Conservation (phyloP, 495 filamentous ascomycete genomes). For the Penicillium ochrochloron region DNA sequence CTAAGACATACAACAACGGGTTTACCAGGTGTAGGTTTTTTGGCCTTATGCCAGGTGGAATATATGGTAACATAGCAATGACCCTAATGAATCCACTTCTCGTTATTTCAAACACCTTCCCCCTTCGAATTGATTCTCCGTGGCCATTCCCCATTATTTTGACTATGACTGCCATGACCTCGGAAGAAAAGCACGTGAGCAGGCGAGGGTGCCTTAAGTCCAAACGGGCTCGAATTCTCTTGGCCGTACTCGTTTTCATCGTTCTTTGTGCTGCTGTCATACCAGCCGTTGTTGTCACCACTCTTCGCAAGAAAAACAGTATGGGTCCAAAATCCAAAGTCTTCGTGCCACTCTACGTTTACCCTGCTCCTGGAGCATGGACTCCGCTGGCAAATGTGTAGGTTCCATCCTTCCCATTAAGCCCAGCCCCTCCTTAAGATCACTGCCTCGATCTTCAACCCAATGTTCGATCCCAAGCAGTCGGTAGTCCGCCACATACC, state of each 20-base stretch:
- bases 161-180: conserved; percentile 30
- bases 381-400: conserved; percentile 52
- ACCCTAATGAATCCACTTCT: conserved; percentile 28
- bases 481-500: conserved; percentile 27
- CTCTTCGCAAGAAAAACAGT: conserved; percentile 39
- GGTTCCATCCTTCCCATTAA: conserved; percentile 33
- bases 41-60: conserved; percentile 4
- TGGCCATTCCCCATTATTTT: conserved; percentile 8
- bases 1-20: conserved; percentile 9
- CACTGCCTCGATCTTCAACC: conserved; percentile 17
- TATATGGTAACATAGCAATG: conserved; percentile 17
- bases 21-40: conserved; percentile 7
- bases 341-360: conserved; percentile 61
- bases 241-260: conserved; percentile 34
- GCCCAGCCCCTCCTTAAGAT: conserved; percentile 17
- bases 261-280: conserved; percentile 42
- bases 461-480: conserved; percentile 30
- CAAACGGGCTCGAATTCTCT: conserved; percentile 35
- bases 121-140: conserved; percentile 21
- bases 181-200: conserved; percentile 46
- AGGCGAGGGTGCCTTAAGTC: conserved; percentile 37
- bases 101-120: conserved; percentile 24
- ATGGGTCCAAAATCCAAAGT: conserved; percentile 52
- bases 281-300: conserved; percentile 40
- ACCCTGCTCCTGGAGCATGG: conserved; percentile 56